A percentile compares a stretch with the other conserved stretches of the same genome.
Conservation (phyloP, 257 asterid species). For the Solanum okadae region DNA sequence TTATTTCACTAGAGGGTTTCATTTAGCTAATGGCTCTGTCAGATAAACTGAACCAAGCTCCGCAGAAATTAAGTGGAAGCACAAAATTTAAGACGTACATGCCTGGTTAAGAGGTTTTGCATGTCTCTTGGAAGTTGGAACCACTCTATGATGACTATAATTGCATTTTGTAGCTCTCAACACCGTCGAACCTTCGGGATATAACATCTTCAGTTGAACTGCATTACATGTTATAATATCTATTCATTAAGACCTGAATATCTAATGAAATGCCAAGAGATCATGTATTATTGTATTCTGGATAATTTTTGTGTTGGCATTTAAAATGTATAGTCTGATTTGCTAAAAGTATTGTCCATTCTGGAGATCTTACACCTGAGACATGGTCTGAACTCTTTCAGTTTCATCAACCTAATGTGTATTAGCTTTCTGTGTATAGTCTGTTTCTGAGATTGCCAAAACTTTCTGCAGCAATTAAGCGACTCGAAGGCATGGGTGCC, state of each 20-base stretch:
- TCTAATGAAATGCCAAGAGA: neutral
- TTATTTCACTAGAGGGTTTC: neutral
- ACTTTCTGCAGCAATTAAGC: slow-evolving; percentile 61
- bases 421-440: neutral
- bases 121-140: neutral
- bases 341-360: neutral
- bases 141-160: neutral
- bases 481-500: slow-evolving; percentile 89
- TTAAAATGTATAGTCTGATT: neutral
- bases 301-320: neutral
- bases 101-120: neutral
- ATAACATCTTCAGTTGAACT: neutral
- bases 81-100: neutral
- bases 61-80: neutral
- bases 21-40: neutral
- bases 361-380: neutral
- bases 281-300: neutral
- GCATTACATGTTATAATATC: neutral
- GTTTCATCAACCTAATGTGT: neutral
- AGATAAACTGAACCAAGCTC: neutral
- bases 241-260: neutral
- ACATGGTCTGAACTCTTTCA: neutral
- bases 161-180: neutral
- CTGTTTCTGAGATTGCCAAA: neutral
- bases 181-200: neutral